Evolutionary conservation across 768 basidiomycete genomes (phyloP).

Genomic region (Lentinus brumalis): DNA sequence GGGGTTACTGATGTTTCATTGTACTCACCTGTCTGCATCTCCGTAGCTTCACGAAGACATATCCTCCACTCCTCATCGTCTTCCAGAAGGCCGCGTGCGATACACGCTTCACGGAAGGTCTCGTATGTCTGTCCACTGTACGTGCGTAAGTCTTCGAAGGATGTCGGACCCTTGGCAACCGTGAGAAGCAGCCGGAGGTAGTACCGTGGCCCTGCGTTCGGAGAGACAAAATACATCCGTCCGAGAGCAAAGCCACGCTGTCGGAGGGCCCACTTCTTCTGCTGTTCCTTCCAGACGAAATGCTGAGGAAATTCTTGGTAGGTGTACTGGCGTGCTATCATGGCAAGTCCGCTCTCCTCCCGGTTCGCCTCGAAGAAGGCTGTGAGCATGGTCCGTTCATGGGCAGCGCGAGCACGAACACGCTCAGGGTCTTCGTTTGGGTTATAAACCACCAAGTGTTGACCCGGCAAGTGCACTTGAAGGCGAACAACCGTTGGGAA

Average conservation of each 20-base stretch:
- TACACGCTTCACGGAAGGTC: conserved; percentile 44
- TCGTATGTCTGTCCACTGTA: conserved; percentile 26
- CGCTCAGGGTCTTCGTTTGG: conserved; percentile 28
- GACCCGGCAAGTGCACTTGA: conserved; percentile 45
- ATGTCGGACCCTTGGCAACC: conserved; percentile 38
- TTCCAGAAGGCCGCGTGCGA: conserved; percentile 41
- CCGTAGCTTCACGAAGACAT: too few relatives aligned
- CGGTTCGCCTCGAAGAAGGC: conserved; percentile 29
- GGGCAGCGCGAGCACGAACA: conserved; percentile 7
- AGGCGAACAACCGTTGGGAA: conserved; percentile 42
- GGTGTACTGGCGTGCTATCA: conserved; percentile 21
- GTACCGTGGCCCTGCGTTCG: conserved; percentile 39
- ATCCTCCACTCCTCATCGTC: conserved; percentile 44
- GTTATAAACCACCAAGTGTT: conserved; percentile 40
- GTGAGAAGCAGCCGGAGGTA: conserved; percentile 44
- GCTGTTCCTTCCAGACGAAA: conserved; percentile 28
- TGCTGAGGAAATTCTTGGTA: conserved; percentile 43
- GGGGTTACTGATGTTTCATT: too few relatives aligned
- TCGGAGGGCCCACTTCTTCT: conserved; percentile 34
- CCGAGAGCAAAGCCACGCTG: conserved; percentile 39
- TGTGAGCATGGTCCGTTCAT: conserved; percentile 36
- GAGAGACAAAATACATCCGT: conserved; percentile 41
- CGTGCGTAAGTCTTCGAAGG: conserved; percentile 30
- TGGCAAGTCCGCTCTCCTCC: conserved; percentile 11
- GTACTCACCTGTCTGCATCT: too few relatives aligned